These are phyloP conservation scores for Lactifluus subvellereus DNA, from an alignment of 768 basidiomycete species.

Conservation along the genomic window DNA sequence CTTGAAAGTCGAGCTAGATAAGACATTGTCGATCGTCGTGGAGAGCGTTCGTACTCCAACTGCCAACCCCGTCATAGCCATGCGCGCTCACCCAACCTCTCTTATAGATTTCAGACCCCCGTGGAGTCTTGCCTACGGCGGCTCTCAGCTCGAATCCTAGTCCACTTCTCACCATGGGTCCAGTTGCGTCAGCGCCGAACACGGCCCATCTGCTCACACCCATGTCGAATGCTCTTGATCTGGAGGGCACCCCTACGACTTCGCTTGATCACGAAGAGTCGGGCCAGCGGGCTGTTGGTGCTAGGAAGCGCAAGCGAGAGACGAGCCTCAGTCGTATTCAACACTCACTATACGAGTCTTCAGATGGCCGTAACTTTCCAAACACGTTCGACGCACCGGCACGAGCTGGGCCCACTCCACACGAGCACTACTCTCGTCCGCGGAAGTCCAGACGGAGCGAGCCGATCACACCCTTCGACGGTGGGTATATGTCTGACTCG, in stretches of 20 bases:
- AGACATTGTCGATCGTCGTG: constrained; percentile 13
- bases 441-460: constrained; percentile 9
- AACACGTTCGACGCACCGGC: background rate
- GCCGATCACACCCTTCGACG: background rate
- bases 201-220: constrained; percentile 12
- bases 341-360: background rate
- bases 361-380: background rate
- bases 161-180: background rate
- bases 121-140: background rate
- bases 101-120: constrained; percentile 5
- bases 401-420: background rate
- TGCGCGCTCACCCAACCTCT: background rate
- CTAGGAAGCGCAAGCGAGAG: constrained; percentile 15
- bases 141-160: background rate
- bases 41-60: constrained; percentile 13
- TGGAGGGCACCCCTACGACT: background rate
- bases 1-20: constrained; percentile 14
- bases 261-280: background rate
- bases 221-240: background rate
- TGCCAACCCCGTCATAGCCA: background rate
- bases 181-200: background rate
- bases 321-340: background rate
- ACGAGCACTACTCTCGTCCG: background rate
- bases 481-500: constrained; percentile 11
- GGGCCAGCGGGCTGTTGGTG: background rate